Conservation (phyloP, 441 rosid genomes). For the Breynia disticha region DNA sequence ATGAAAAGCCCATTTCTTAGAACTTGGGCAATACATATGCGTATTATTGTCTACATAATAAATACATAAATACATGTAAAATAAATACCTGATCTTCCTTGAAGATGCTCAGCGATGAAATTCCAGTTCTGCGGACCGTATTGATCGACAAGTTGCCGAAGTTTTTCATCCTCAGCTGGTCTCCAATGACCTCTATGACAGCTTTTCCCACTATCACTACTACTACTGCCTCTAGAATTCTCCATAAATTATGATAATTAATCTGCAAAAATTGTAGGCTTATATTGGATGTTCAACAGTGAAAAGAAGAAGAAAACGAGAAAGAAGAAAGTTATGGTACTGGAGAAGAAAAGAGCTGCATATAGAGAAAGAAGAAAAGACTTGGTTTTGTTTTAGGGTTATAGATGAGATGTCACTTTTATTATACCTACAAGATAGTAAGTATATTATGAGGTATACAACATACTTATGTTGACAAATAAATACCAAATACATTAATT, state of each 20-base stretch:
- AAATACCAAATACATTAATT: no score
- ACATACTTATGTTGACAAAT: slow-evolving; percentile 2
- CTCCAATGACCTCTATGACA: slow-evolving; percentile 61
- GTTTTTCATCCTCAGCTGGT: slow-evolving; percentile 48
- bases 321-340: slow-evolving; percentile 8
- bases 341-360: slow-evolving; percentile 1
- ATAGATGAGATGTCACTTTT: slow-evolving; percentile 41
- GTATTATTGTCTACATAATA: neutral
- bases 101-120: slow-evolving; percentile 44
- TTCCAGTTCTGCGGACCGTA: slow-evolving; percentile 61
- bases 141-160: slow-evolving; percentile 35
- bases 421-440: slow-evolving; percentile 21
- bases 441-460: neutral
- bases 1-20: slow-evolving; percentile 11
- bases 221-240: slow-evolving; percentile 25
- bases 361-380: slow-evolving; percentile 16
- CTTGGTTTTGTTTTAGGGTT: slow-evolving; percentile 37
- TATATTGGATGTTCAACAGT: neutral
- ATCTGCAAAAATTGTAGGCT: neutral
- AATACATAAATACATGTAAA: neutral
- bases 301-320: slow-evolving; percentile 13
- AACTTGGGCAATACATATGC: slow-evolving; percentile 8
- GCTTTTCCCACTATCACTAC: slow-evolving; percentile 24
- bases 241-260: slow-evolving; percentile 19
- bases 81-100: slow-evolving; percentile 48